A percentile compares a stretch with the other conserved stretches of the same genome.
phyloP scores from a whole-genome alignment of 805 yeast genomes.

The Cyberlindnera petersonii region DNA sequence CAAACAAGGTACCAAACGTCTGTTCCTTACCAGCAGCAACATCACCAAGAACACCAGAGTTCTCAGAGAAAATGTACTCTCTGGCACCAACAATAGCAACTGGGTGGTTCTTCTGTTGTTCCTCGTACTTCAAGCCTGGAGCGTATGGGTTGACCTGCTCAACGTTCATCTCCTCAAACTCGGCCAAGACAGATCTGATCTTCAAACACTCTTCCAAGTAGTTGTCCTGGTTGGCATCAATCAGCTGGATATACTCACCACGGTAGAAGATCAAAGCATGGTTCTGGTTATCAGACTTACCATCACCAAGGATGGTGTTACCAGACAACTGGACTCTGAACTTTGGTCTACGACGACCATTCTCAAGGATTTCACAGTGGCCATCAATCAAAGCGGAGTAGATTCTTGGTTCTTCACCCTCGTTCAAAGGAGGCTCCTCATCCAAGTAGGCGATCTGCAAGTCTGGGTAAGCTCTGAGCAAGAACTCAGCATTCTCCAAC shows the following conservation, averaged over 20 bases:
- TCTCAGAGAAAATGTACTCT: constrained; percentile 83
- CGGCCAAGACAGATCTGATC: constrained; percentile 70
- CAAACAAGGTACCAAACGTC: constrained; percentile 80
- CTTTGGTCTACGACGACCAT: constrained; percentile 72
- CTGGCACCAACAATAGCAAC: constrained; percentile 87
- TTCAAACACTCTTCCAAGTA: constrained; percentile 82
- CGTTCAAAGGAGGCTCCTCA: constrained; percentile 77
- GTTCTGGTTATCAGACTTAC: constrained; percentile 84
- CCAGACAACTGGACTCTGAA: constrained; percentile 78
- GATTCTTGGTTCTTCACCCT: constrained; percentile 67
- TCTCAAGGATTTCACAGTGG: constrained; percentile 65
- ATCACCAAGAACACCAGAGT: constrained; percentile 81
- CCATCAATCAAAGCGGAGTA: constrained; percentile 81
- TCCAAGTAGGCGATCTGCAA: constrained; percentile 90
- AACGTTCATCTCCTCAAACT: constrained; percentile 72
- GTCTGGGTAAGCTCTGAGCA: constrained; percentile 80
- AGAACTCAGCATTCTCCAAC: constrained; percentile 73
- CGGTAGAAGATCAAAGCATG: constrained; percentile 75
- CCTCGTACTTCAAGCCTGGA: constrained; percentile 56
- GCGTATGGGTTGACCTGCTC: constrained; percentile 82
- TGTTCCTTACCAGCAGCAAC: constrained; percentile 91
- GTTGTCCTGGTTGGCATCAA: constrained; percentile 86
- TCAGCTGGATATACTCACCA: constrained; percentile 81
- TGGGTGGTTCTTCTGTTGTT: constrained; percentile 50
- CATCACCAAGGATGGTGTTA: constrained; percentile 83